Conservation (phyloP, 2,329 filamentous ascomycete species). For the Colletotrichum kahawae region DNA sequence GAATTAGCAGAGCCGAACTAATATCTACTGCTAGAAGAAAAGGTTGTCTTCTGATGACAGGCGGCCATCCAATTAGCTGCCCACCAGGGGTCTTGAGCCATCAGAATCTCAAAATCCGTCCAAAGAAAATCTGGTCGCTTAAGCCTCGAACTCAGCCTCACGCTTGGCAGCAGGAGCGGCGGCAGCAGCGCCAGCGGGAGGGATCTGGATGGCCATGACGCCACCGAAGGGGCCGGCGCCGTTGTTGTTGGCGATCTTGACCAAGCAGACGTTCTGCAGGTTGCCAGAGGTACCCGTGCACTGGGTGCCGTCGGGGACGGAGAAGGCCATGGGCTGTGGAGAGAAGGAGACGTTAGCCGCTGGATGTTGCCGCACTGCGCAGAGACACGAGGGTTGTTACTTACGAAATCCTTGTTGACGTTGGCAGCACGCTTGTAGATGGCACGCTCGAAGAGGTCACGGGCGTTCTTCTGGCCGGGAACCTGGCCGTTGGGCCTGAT, state of each 20-base stretch:
- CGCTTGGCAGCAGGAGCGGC: conserved; percentile 14
- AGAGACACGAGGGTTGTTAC: neutral
- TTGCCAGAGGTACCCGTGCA: conserved; percentile 40
- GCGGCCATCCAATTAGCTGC: neutral
- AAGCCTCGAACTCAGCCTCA: neutral
- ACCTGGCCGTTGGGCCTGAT: conserved; percentile 29
- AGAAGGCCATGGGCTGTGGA: conserved; percentile 33
- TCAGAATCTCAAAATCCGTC: neutral
- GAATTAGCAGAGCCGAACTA: neutral
- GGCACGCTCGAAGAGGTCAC: conserved; percentile 26
- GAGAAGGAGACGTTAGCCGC: neutral
- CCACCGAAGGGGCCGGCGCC: conserved; percentile 45
- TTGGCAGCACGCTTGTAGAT: conserved; percentile 33
- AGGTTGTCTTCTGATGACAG: neutral
- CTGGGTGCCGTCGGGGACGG: conserved; percentile 41
- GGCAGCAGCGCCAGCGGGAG: conserved; percentile 7
- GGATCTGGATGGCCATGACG: conserved; percentile 44
- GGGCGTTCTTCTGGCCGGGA: neutral
- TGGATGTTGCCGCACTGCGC: neutral
- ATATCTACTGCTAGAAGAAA: neutral
- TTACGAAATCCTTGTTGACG: conserved; percentile 31
- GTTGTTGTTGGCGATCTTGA: conserved; percentile 48
- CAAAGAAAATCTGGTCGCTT: neutral
- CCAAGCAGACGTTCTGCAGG: conserved; percentile 41
- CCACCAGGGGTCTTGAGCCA: conserved; percentile 2